These are phyloP conservation scores for Aspergillus vadensis DNA, from an alignment of 2,329 filamentous ascomycete species.

Conservation along the genomic window DNA sequence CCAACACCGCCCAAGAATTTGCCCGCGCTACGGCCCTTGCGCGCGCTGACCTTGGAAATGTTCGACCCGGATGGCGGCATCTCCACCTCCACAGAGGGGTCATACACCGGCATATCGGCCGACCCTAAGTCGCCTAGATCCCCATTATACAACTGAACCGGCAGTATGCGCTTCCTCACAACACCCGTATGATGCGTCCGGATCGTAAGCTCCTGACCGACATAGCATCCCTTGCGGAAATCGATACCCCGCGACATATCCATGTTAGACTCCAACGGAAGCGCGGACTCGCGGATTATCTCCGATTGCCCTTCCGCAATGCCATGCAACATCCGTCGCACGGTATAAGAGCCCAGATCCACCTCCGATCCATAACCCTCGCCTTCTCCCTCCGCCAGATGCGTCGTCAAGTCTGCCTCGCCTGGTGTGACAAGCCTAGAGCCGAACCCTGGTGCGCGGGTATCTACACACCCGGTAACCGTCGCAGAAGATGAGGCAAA, in stretches of 20 bases:
- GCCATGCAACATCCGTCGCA: constrained; percentile 77
- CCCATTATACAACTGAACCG: constrained; percentile 69
- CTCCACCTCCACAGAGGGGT: constrained; percentile 27
- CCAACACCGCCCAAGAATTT: constrained; percentile 79
- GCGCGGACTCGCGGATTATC: constrained; percentile 67
- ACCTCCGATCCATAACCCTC: constrained; percentile 50
- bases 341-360: constrained; percentile 65
- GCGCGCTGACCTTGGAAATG: constrained; percentile 54
- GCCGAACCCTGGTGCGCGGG: constrained; percentile 44
- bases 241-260: constrained; percentile 84
- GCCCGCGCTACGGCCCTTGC: constrained; percentile 69
- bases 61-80: constrained; percentile 49
- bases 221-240: constrained; percentile 94
- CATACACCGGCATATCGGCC: constrained; percentile 51
- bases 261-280: constrained; percentile 88
- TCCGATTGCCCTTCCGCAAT: constrained; percentile 84
- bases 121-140: constrained; percentile 47
- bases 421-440: constrained; percentile 42
- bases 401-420: constrained; percentile 34
- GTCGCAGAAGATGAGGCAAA: constrained; percentile 28
- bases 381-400: constrained; percentile 33
- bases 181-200: constrained; percentile 93
- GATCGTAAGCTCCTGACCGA: constrained; percentile 95
- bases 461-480: constrained; percentile 41
- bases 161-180: constrained; percentile 85